Percentiles rank a stretch among this genome's conserved stretches.
phyloP scores from a whole-genome alignment of 2,329 filamentous ascomycete genomes.

The Bipolaris oryzae region DNA sequence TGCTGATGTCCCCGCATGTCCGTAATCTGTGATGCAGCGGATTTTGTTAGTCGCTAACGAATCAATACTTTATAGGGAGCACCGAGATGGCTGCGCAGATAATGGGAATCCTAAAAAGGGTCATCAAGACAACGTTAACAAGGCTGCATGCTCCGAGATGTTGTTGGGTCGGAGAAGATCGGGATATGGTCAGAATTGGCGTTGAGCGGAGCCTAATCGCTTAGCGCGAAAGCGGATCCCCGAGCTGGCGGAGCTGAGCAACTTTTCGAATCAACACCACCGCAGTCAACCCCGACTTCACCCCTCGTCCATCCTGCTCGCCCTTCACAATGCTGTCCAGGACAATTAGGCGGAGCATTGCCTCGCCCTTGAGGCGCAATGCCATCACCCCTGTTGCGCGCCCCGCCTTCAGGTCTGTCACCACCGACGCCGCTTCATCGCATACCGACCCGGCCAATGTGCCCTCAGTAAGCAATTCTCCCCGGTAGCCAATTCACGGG shows the following conservation, averaged over 20 bases:
- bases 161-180: constrained; percentile 17
- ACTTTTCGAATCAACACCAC: constrained; percentile 31
- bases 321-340: constrained; percentile 48
- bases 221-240: constrained; percentile 25
- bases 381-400: constrained; percentile 43
- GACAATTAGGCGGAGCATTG: constrained; percentile 49
- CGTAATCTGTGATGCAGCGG: neutral
- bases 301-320: constrained; percentile 23
- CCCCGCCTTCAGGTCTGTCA: constrained; percentile 71
- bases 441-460: constrained; percentile 81
- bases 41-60: neutral
- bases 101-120: neutral
- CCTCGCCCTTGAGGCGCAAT: constrained; percentile 49
- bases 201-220: constrained; percentile 16
- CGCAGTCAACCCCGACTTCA: constrained; percentile 26
- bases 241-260: constrained; percentile 27
- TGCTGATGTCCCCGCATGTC: neutral
- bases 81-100: neutral
- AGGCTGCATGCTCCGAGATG: neutral
- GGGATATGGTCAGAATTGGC: constrained; percentile 14
- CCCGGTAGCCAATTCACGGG: constrained; percentile 4
- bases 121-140: neutral
- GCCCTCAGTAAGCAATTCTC: constrained; percentile 61
- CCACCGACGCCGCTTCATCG: constrained; percentile 91
- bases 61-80: neutral